Percentiles rank a stretch among this genome's conserved stretches.
Conservation (phyloP, 1,284 basidiomycete genomes). For the Leccinum ponderosum region DNA sequence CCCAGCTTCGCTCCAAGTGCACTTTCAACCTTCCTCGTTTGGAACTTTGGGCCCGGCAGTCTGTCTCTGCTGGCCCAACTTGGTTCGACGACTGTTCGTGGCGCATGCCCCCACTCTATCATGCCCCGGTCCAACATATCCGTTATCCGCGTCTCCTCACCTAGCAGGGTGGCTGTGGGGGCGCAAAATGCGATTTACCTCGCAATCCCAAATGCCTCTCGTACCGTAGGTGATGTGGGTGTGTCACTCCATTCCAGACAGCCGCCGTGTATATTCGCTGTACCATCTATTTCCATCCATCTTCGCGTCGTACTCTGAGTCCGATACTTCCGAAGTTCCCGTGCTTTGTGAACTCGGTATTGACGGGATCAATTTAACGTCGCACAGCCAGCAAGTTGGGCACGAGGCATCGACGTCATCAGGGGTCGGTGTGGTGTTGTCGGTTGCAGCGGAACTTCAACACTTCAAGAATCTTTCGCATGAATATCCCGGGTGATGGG, state of each 20-base stretch:
- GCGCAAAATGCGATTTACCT: slow-evolving; percentile 26
- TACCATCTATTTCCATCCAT: slow-evolving; percentile 3
- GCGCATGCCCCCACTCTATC: not conserved
- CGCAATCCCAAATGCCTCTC: slow-evolving; percentile 2
- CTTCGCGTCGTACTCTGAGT: not conserved
- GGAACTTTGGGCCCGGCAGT: slow-evolving; percentile 20
- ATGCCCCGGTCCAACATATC: not conserved
- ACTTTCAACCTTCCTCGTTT: slow-evolving; percentile 30
- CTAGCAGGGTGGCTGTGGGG: slow-evolving; percentile 21
- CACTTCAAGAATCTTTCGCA: not conserved
- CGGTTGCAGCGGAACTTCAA: not conserved
- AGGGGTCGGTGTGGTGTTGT: slow-evolving; percentile 3
- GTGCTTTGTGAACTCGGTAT: not conserved
- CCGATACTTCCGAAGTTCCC: not conserved
- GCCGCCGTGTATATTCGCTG: slow-evolving; percentile 1
- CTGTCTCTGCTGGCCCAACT: slow-evolving; percentile 18
- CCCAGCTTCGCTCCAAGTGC: not conserved
- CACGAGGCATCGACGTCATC: slow-evolving; percentile 18
- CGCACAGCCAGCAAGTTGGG: slow-evolving; percentile 11
- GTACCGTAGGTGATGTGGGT: not conserved
- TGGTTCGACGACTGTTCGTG: slow-evolving; percentile 2
- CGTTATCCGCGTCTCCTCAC: not conserved
- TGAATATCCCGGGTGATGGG: not conserved
- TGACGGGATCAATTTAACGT: not conserved
- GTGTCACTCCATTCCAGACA: not conserved